These are phyloP conservation scores for Chaetomiaceae sp. DNA, from an alignment of 2,329 filamentous ascomycete species.

Conservation along the genomic window DNA sequence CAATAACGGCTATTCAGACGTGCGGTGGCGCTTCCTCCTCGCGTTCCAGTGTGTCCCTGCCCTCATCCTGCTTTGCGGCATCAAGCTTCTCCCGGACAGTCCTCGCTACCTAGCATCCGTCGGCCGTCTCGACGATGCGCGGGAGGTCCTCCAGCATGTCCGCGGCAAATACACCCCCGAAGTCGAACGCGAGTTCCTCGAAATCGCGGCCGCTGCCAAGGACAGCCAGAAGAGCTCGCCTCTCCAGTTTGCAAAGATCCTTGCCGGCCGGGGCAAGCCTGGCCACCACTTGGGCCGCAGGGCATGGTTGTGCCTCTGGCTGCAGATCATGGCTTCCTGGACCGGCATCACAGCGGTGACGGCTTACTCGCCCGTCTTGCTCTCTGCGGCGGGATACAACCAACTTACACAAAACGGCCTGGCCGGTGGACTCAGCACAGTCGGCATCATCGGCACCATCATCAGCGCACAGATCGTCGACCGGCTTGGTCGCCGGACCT, in stretches of 20 bases:
- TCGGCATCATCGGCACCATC: slow-evolving; percentile 48
- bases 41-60: slow-evolving; percentile 40
- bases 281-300: slow-evolving; percentile 37
- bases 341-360: slow-evolving; percentile 40
- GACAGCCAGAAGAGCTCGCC: slow-evolving; percentile 35
- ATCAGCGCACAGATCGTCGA: slow-evolving; percentile 48
- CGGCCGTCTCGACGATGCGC: slow-evolving; percentile 30
- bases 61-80: slow-evolving; percentile 34
- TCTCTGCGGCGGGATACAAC: slow-evolving; percentile 32
- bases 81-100: slow-evolving; percentile 42
- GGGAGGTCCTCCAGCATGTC: slow-evolving; percentile 30
- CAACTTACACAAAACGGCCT: slow-evolving; percentile 42
- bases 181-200: slow-evolving; percentile 37
- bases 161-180: slow-evolving; percentile 33
- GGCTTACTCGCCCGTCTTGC: slow-evolving; percentile 34
- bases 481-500: slow-evolving; percentile 39
- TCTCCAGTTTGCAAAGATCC: slow-evolving; percentile 36
- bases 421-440: slow-evolving; percentile 46
- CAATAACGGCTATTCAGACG: slow-evolving; percentile 27
- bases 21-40: slow-evolving; percentile 34
- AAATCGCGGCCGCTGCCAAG: slow-evolving; percentile 38
- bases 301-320: slow-evolving; percentile 36
- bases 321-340: slow-evolving; percentile 42
- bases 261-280: slow-evolving; percentile 27
- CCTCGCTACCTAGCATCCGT: slow-evolving; percentile 33